Conservation (phyloP, 2,329 filamentous ascomycete genomes). For the Penicillium capsulatum region DNA sequence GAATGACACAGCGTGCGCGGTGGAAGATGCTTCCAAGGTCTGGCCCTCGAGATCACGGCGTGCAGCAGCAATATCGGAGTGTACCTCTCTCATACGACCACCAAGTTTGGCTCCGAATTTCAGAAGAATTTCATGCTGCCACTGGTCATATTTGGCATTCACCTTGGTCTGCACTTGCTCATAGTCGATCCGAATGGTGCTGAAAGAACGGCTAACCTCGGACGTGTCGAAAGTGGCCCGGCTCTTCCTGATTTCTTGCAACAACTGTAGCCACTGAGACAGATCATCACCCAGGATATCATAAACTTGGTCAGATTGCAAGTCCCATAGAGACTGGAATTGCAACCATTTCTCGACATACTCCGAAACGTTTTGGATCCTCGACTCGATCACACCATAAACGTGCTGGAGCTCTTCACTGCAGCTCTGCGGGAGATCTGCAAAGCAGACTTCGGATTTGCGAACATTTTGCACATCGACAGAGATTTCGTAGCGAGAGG, state of each 20-base stretch:
- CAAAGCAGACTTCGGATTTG: slow-evolving; percentile 59
- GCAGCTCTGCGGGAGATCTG: slow-evolving; percentile 78
- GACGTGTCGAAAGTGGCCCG: slow-evolving; percentile 96
- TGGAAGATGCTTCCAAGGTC: slow-evolving; percentile 88
- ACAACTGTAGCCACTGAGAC: slow-evolving; percentile 84
- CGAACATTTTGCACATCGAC: slow-evolving; percentile 49
- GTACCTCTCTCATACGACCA: slow-evolving; percentile 85
- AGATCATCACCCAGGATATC: slow-evolving; percentile 87
- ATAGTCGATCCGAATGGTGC: slow-evolving; percentile 92
- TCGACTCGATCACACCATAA: slow-evolving; percentile 77
- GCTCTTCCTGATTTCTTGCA: slow-evolving; percentile 96
- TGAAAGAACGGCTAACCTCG: slow-evolving; percentile 87
- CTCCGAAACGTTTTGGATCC: slow-evolving; percentile 69
- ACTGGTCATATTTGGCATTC: slow-evolving; percentile 98
- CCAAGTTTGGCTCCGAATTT: slow-evolving; percentile 90
- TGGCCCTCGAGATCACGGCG: slow-evolving; percentile 86
- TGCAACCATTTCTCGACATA: slow-evolving; percentile 99
- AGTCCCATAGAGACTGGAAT: slow-evolving; percentile 97
- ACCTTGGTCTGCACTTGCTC: slow-evolving; percentile 98
- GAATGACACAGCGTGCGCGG: slow-evolving; percentile 93
- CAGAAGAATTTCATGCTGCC: slow-evolving; percentile 94
- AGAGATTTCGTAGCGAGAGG: slow-evolving; percentile 88
- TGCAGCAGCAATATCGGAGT: slow-evolving; percentile 85
- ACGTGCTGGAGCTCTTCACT: slow-evolving; percentile 73
- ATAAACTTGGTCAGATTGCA: slow-evolving; percentile 93